Conservation (phyloP, 139 green algal genomes). For the Zygnema cylindricum region DNA sequence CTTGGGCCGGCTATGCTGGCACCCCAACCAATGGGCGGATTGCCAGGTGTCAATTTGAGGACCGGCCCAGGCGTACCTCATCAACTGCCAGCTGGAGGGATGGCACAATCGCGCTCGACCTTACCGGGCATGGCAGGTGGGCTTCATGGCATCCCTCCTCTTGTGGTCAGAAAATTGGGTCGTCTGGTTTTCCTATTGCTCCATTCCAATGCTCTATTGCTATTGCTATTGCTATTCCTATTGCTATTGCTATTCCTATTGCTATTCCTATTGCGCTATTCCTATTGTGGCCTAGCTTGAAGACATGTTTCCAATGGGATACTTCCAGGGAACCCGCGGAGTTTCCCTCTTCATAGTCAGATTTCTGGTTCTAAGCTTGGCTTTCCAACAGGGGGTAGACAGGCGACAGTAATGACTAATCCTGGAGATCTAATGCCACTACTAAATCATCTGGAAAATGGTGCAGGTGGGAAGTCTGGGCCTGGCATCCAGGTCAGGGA, state of each 20-base stretch:
- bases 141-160: background rate
- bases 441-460: background rate
- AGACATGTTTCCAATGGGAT: background rate
- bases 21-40: background rate
- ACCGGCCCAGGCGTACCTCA: background rate
- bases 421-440: too few relatives aligned
- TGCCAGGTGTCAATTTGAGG: background rate
- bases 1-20: background rate
- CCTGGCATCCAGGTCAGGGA: background rate
- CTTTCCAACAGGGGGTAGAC: background rate
- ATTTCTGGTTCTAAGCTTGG: background rate
- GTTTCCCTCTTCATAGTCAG: background rate
- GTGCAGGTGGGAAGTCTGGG: background rate
- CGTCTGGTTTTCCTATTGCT: too few relatives aligned
- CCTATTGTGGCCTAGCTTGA: too few relatives aligned
- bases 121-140: background rate
- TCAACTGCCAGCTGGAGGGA: background rate
- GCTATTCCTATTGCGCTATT: too few relatives aligned
- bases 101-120: background rate
- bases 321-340: background rate
- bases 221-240: too few relatives aligned
- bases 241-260: too few relatives aligned
- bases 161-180: too few relatives aligned
- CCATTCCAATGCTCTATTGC: too few relatives aligned
- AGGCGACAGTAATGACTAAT: background rate